Evolutionary conservation across 1,139 yeast genomes (phyloP), one percentile per base, ranked within the genome.

Genomic region (Debaryomyces psychrophilus): DNA sequence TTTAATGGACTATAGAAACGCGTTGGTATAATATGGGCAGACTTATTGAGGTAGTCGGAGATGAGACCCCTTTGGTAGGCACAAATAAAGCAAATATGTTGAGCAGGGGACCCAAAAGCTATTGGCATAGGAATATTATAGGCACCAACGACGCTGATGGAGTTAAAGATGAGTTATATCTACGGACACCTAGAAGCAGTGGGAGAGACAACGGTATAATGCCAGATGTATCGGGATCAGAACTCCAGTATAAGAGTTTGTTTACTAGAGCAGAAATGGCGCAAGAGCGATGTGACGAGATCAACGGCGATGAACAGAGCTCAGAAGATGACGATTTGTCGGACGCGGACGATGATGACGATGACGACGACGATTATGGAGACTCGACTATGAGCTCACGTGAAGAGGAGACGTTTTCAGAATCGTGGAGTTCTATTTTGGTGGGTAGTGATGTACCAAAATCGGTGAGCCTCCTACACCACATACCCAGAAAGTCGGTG

Each of bases 11-110:
- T 7, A 4, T 26, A 26, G 12, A 8, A 26, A 8, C 8, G 7
- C 28, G 12, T 9, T 8, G 11, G 28, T 26, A 26, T 26, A 26
- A 8, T 9, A 33, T 33, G 36, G 25, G 25, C 11, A 33, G 36
- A 18, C 36, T 9, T 33, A 33, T 33, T 33, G 25, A 33, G n/a
- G 36, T 11, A 18, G 36, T 33, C 36, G 20, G n/a, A 18, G 36
- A 20, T 33, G 36, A 20, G 20, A 12, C 23, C 4, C 14, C 25
- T 33, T 11, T 6, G n/a, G 20, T 12, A 18, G 14, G 7, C 36
- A 25, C 36, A 33, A 18, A 33, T n/a, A 22, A 33, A 17, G 36
- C 15, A 33, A 33, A 33, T 33, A 25, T 20, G 11, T 18, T 33
- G 25, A n/a, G 11, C n/a, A n/a, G n/a, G 22, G 5, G 14, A 18